Evolutionary conservation across 306 rosid species (phyloP), one percentile per base, ranked within the genome.

Genomic region (Spatholobus suberectus): DNA sequence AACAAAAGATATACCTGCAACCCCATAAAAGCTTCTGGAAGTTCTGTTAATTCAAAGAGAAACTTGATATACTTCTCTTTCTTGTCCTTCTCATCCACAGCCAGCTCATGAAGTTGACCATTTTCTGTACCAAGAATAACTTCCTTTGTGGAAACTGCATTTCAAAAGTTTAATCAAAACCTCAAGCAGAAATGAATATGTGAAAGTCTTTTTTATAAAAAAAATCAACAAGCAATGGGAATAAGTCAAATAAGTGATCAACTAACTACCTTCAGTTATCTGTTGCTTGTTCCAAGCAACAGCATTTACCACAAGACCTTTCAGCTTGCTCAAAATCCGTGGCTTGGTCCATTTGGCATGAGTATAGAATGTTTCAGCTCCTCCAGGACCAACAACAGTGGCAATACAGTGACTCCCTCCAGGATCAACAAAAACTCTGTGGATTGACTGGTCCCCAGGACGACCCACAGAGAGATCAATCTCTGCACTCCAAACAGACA

Each of bases 361-460:
- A 84, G 89, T 89, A 49, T 95, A 96, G 84, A 93, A 96, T 5
- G 98, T 92, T 79, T 96, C 98, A 49, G 96, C 91, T 47, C 97
- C 96, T 6, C 96, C 97, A 21, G 73, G 81, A 54, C 98, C 99
- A 81, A 88, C 87, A 77, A 93, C 88, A 20, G 92, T 90, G 77
- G 96, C 93, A 81, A 96, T 93, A 76, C 97, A 93, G 78, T 96
- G 99, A 83, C 99, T 90, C 73, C 98, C 99, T 57, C 99, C 98
- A 59, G 98, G 94, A 91, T 93, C 99, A 79, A 93, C 97, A 86
- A 93, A 96, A 23, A 96, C 93, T 67, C 96, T 90, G 84, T 96
- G 99, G 87, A 96, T 93, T 23, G 99, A 96, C 80, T 92, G 97
- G 79, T 96, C 99, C 52, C 97, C 99, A 9, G 98, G 90, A 71